phyloP scores from a whole-genome alignment of 768 basidiomycete species.

The Boletus eberwhitei region DNA sequence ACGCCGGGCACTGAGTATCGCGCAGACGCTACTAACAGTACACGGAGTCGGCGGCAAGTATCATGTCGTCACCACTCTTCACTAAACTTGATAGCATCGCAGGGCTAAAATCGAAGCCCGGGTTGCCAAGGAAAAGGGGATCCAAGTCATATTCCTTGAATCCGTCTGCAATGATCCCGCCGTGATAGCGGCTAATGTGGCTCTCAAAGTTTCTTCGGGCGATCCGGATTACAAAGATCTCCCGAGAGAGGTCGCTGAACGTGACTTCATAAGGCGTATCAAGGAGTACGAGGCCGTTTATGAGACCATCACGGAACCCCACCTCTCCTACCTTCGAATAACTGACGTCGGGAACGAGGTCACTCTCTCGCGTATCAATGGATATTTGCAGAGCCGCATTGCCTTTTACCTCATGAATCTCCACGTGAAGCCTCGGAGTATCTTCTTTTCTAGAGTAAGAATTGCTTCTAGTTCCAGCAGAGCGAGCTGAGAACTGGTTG shows the following conservation, averaged over 20 bases:
- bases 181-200: slow-evolving; percentile 93
- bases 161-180: slow-evolving; percentile 92
- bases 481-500: slow-evolving; percentile 2
- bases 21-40: slow-evolving; percentile 95
- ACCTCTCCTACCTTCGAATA: slow-evolving; percentile 88
- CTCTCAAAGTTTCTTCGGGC: slow-evolving; percentile 91
- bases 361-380: slow-evolving; percentile 81
- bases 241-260: slow-evolving; percentile 78
- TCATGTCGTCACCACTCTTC: background rate
- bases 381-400: slow-evolving; percentile 94
- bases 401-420: slow-evolving; percentile 99
- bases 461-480: background rate
- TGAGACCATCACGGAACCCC: slow-evolving; percentile 89
- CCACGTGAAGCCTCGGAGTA: slow-evolving; percentile 93
- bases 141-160: slow-evolving; percentile 91
- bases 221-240: slow-evolving; percentile 97
- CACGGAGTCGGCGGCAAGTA: slow-evolving; percentile 62
- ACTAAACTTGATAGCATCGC: slow-evolving; percentile 3
- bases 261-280: slow-evolving; percentile 89
- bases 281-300: slow-evolving; percentile 93
- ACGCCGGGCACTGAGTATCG: background rate
- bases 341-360: slow-evolving; percentile 92
- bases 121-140: slow-evolving; percentile 80
- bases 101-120: slow-evolving; percentile 84
- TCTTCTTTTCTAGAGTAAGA: slow-evolving; percentile 90